phyloP scores from a whole-genome alignment of 2,329 filamentous ascomycete species.

The Sporothrix pallida region DNA sequence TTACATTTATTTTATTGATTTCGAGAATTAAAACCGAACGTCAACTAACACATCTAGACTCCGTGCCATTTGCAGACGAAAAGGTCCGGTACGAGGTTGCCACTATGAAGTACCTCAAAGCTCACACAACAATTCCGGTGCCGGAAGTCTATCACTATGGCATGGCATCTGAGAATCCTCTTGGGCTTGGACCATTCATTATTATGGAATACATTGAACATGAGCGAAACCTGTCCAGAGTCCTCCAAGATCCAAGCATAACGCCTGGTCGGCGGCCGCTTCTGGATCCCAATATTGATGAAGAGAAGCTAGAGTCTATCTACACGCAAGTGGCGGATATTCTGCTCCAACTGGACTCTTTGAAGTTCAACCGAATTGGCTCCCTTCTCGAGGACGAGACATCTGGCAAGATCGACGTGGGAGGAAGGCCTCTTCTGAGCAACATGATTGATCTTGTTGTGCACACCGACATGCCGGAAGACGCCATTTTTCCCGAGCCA shows the following conservation, averaged over 20 bases:
- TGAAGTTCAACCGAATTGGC: conserved; percentile 3
- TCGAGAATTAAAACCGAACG: too few relatives aligned
- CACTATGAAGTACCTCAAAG: conserved; percentile 45
- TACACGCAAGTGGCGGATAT: conserved; percentile 2
- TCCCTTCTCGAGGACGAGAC: neutral
- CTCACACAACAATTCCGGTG: conserved; percentile 46
- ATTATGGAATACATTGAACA: conserved; percentile 45
- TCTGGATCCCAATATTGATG: neutral
- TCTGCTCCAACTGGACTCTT: neutral
- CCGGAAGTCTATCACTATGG: conserved; percentile 45
- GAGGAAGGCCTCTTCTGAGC: conserved; percentile 1
- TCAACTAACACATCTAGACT: neutral
- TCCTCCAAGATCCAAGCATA: neutral
- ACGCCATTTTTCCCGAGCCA: neutral
- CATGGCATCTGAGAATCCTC: conserved; percentile 44
- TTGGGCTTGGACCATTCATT: conserved; percentile 47
- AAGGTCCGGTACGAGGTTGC: conserved; percentile 48
- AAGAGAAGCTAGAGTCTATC: neutral
- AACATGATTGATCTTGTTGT: conserved; percentile 22
- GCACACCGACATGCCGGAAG: neutral
- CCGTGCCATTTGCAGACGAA: conserved; percentile 44
- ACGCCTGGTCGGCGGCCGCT: neutral
- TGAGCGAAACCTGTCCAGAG: conserved; percentile 7
- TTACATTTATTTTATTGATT: too few relatives aligned
- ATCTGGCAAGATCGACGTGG: neutral